A percentile compares a stretch with the other conserved stretches of the same genome.
Evolutionary conservation across 2,329 filamentous ascomycete genomes (phyloP).

Genomic region (Phyllosticta citriasiana): DNA sequence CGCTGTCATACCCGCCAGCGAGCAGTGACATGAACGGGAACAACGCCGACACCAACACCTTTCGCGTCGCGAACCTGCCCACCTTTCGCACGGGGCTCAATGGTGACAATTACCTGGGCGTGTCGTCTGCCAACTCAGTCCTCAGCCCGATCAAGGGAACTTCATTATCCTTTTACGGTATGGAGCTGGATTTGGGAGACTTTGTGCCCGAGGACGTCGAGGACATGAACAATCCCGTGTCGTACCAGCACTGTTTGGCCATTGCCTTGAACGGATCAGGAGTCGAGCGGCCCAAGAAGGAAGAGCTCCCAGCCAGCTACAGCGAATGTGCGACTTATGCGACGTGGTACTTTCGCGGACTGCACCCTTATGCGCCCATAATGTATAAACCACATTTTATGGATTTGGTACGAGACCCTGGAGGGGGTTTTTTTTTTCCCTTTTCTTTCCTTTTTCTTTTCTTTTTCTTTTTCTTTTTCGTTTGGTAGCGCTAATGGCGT

Average conservation of each 20-base stretch:
- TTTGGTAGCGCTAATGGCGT: not conserved
- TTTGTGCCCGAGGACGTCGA: slow-evolving; percentile 61
- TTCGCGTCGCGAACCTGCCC: slow-evolving; percentile 25
- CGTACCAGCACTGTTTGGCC: slow-evolving; percentile 58
- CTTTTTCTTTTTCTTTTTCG: not conserved
- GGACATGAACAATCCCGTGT: slow-evolving; percentile 48
- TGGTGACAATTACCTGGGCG: slow-evolving; percentile 57
- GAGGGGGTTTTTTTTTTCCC: not conserved
- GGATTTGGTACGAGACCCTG: slow-evolving; percentile 45
- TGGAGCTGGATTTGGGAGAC: slow-evolving; percentile 67
- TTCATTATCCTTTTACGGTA: slow-evolving; percentile 66
- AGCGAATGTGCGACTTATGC: slow-evolving; percentile 39
- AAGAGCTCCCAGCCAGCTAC: slow-evolving; percentile 8
- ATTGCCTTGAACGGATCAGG: slow-evolving; percentile 43
- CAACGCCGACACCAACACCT: slow-evolving; percentile 14
- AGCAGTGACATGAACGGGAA: slow-evolving; percentile 10
- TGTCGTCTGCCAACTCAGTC: slow-evolving; percentile 51
- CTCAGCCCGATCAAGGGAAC: slow-evolving; percentile 68
- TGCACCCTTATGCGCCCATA: slow-evolving; percentile 63
- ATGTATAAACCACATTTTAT: slow-evolving; percentile 69
- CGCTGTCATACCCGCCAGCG: slow-evolving; percentile 13
- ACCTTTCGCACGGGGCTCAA: slow-evolving; percentile 37
- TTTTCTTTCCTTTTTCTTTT: not conserved
- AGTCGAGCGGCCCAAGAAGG: slow-evolving; percentile 3
- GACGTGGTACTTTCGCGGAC: slow-evolving; percentile 64